These are phyloP conservation scores for Arthroderma sp. DNA, from an alignment of 2,329 filamentous ascomycete species.

Conservation along the genomic window DNA sequence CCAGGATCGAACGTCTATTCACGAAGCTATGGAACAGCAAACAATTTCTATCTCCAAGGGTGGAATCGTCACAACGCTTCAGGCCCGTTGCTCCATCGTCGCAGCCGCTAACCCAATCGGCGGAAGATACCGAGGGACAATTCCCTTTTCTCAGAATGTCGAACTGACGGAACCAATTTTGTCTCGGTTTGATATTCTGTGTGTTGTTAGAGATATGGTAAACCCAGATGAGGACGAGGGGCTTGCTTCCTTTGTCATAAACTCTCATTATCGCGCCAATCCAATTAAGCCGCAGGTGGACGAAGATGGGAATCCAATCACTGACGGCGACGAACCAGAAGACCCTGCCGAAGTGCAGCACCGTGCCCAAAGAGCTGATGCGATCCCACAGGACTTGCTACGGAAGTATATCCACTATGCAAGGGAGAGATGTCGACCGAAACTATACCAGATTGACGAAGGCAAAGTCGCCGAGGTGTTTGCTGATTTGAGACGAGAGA, in stretches of 20 bases:
- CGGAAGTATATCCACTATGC: constrained; percentile 96
- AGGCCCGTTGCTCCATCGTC: constrained; percentile 90
- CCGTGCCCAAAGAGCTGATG: constrained; percentile 40
- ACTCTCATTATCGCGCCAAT: constrained; percentile 84
- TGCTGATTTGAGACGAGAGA: constrained; percentile 90
- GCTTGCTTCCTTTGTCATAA: constrained; percentile 85
- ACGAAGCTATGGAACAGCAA: constrained; percentile 99
- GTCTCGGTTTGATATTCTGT: constrained; percentile 95
- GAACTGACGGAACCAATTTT: constrained; percentile 94
- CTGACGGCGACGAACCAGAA: constrained; percentile 38
- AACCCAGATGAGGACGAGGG: constrained; percentile 87
- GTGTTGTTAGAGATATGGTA: constrained; percentile 89
- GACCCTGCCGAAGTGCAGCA: constrained; percentile 20
- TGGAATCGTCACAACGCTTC: constrained; percentile 91
- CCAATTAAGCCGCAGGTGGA: constrained; percentile 43
- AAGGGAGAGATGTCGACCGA: constrained; percentile 74
- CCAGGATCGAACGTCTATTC: constrained; percentile 92
- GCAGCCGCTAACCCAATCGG: constrained; percentile 94
- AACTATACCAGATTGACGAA: constrained; percentile 93
- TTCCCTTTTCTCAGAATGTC: constrained; percentile 91
- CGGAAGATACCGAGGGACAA: constrained; percentile 89
- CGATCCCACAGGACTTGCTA: constrained; percentile 80
- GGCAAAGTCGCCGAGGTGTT: constrained; percentile 92
- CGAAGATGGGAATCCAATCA: constrained; percentile 40
- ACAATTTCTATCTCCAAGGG: constrained; percentile 98